phyloP scores from a whole-genome alignment of 192 early-diverging fungal species.

The Chytriomyces confervae region DNA sequence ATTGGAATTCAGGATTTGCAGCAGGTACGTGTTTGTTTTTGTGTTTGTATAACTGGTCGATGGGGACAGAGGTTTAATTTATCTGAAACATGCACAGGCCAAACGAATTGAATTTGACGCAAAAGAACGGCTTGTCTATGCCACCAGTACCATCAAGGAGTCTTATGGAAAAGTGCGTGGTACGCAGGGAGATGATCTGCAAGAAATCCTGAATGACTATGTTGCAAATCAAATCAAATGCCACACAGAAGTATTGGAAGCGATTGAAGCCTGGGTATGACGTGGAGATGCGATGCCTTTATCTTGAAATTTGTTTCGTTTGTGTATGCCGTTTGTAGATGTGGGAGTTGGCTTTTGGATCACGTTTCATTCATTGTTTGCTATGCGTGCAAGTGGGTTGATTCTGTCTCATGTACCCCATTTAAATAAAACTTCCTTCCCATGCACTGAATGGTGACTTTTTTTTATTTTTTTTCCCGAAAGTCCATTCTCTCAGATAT shows the following conservation, averaged over 20 bases:
- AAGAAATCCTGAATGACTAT: constrained; percentile 26
- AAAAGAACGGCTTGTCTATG: constrained; percentile 9
- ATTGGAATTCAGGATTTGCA: not conserved
- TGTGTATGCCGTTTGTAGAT: no score
- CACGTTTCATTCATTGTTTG: no score
- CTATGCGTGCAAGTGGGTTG: no score
- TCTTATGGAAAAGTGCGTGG: constrained; percentile 3
- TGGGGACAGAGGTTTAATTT: not conserved
- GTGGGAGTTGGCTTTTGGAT: no score
- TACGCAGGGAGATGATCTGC: constrained; percentile 22
- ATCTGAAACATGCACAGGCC: constrained; percentile 8
- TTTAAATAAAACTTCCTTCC: no score
- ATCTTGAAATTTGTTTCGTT: no score
- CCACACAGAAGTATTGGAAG: constrained; percentile 27
- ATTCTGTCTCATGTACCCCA: no score
- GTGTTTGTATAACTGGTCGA: not conserved
- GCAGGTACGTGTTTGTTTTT: not conserved
- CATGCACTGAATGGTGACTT: not conserved
- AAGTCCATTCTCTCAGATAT: constrained; percentile 20
- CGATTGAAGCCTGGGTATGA: constrained; percentile 21
- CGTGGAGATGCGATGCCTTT: no score
- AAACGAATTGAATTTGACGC: constrained; percentile 10
- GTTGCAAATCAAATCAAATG: constrained; percentile 23
- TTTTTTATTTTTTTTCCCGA: not conserved
- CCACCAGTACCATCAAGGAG: constrained; percentile 5